Evolutionary conservation across 2,329 filamentous ascomycete species (phyloP), one percentile per base, ranked within the genome.

Genomic region (Ophiostoma quercus): DNA sequence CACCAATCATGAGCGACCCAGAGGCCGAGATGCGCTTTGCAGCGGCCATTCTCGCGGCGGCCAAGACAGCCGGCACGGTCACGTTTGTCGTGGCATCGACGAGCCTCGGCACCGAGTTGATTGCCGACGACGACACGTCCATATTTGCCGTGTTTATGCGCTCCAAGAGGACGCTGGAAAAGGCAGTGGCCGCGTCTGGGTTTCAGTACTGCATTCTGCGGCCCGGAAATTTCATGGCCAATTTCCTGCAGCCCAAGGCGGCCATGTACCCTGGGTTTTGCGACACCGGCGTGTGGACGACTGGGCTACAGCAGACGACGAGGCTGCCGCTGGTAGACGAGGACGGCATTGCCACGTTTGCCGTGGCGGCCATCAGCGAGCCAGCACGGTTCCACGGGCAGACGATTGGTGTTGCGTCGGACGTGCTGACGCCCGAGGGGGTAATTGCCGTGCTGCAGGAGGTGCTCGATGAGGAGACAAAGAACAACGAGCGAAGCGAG

Each of bases 201-300:
- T 81, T 84, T 71, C 72, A 78, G 16, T 72, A 74, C 8, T 85
- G 81, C 0, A 79, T 86, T 29, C 74, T 87, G 1, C 81, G 83
- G 1, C 82, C 83, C 0, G 82, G 80, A 1, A 80, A 79, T 73
- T 86, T 87, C 77, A 83, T 84, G 80, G 78, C 79, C 25, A 86
- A 87, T 73, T 82, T 81, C 71, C 66, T 85, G 4, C 70, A 75
- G 3, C 83, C 83, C 2, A 76, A 80, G 12, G 79, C 80, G 1
- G 68, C 67, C 9, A 77, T 80, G 76, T 83, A 81, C 70, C 77
- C 78, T 0, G 79, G 78, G 0, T 75, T 84, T 7, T 74, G 76
- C 1, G 76, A 78, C 6, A 76, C 76, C 2, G 80, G 81, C 0
- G 75, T 78, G 29, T 81, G 81, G 71, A 75, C 75, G 0, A 79